Evolutionary conservation across 352 stramenopile genomes (phyloP), one percentile per base, ranked within the genome.

Genomic region (Pythium oligandrum): DNA sequence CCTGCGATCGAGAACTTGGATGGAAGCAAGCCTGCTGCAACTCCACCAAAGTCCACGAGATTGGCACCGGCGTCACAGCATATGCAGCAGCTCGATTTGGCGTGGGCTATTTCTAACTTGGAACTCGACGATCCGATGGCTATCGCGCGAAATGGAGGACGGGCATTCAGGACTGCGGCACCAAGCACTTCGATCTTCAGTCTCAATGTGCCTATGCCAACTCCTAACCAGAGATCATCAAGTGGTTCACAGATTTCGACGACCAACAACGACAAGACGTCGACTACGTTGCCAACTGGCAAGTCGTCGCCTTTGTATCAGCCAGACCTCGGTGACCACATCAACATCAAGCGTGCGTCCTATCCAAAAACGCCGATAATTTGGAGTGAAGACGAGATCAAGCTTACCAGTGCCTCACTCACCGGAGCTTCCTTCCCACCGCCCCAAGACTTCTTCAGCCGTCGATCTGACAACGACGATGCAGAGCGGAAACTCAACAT

Each of bases 31-130:
- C 17, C 17, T 26, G 17, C 58, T 12, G 32, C 58, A 10, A 64
- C 57, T 1, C 57, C 57, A 9, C 56, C 61, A 12, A 49, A 39
- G 32, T 55, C 56, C 6, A 44, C 57, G 5, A 65, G 63, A n/a
- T 61, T 88, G 6, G 76, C 73, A 3, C 78, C 78, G 32, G 81
- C 81, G 2, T 89, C 81, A 8, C 67, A 73, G 33, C 81, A 91
- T 46, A 91, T 87, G 70, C 81, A 91, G 51, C 75, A 89, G 26
- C 62, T 91, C 30, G 78, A 91, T 66, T 68, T 91, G 12, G 75
- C 78, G 10, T 74, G 74, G 17, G 81, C 81, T 1, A 89, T 91
- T 35, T 88, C 81, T 0, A 88, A 89, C 56, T 55, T 91, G 55
- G 81, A 91, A 55, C 46, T 91, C 9, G 81, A 91, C 53, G 78